phyloP scores from a whole-genome alignment of 345 rosid species.

The Mercurialis annua region DNA sequence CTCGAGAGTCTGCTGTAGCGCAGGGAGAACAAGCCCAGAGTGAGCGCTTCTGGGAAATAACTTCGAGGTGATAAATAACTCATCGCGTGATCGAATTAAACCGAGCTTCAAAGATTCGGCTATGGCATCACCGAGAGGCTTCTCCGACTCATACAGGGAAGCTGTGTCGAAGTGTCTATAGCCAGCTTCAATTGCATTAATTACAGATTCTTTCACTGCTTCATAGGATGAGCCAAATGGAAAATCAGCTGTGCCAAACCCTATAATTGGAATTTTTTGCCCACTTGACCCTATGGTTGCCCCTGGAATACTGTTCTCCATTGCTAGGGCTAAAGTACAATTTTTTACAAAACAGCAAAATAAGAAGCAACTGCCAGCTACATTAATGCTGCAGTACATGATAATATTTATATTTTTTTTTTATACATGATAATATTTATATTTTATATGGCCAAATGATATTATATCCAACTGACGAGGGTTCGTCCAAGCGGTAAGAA shows the following conservation, averaged over 20 bases:
- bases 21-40: conserved; percentile 47
- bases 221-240: conserved; percentile 11
- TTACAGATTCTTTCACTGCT: conserved; percentile 6
- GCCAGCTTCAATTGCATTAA: conserved; percentile 46
- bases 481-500: too few relatives aligned
- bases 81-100: conserved; percentile 40
- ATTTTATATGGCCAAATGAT: too few relatives aligned
- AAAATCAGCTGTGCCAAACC: conserved; percentile 27
- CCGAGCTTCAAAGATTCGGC: conserved; percentile 42
- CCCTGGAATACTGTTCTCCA: background rate
- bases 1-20: conserved; percentile 37
- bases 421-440: too few relatives aligned
- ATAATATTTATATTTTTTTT: too few relatives aligned
- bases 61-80: conserved; percentile 63
- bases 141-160: conserved; percentile 46
- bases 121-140: conserved; percentile 54
- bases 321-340: too few relatives aligned
- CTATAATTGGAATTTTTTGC: conserved; percentile 1
- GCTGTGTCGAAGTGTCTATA: conserved; percentile 83
- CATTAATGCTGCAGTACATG: too few relatives aligned
- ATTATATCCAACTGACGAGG: too few relatives aligned
- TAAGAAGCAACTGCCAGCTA: too few relatives aligned
- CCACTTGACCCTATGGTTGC: background rate
- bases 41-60: conserved; percentile 53
- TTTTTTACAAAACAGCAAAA: too few relatives aligned